Conservation (phyloP, 129 eudicot species). For the Chrysanthemum makinoi region DNA sequence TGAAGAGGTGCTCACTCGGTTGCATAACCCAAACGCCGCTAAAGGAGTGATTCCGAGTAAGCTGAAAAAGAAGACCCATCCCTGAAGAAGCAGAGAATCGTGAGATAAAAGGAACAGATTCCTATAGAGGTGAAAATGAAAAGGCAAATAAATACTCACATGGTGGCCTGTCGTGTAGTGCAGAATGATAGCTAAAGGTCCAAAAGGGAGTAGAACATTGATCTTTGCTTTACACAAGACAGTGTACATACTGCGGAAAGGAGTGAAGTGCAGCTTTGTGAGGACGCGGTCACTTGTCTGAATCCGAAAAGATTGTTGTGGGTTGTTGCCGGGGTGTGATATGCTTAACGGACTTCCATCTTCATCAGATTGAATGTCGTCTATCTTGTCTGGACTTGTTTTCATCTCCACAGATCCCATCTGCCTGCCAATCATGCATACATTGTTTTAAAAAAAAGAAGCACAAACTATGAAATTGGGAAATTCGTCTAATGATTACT, state of each 20-base stretch:
- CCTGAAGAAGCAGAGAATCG: conserved; percentile 5
- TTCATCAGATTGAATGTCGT: background rate
- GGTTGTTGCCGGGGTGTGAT: background rate
- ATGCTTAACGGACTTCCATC: conserved; percentile 2
- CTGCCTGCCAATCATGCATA: background rate
- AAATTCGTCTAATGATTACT: no score
- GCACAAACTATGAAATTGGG: background rate
- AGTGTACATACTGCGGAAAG: conserved; percentile 1
- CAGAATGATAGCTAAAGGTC: conserved; percentile 1
- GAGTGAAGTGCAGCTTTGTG: background rate
- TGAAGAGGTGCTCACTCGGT: background rate
- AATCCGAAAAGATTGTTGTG: background rate
- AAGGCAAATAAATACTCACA: no score
- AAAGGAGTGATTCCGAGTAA: conserved; percentile 7
- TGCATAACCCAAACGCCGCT: conserved; percentile 3
- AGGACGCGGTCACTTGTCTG: background rate
- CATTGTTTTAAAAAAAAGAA: no score
- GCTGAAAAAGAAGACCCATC: conserved; percentile 16
- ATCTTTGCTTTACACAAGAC: conserved; percentile 10
- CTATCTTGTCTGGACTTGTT: no score
- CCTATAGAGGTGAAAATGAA: no score
- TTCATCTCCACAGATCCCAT: conserved; percentile 4
- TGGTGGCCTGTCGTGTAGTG: background rate
- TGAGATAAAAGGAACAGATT: background rate
- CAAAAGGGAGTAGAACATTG: background rate